Conservation (phyloP, 2,329 filamentous ascomycete species). For the Zopfia rhizophila region DNA sequence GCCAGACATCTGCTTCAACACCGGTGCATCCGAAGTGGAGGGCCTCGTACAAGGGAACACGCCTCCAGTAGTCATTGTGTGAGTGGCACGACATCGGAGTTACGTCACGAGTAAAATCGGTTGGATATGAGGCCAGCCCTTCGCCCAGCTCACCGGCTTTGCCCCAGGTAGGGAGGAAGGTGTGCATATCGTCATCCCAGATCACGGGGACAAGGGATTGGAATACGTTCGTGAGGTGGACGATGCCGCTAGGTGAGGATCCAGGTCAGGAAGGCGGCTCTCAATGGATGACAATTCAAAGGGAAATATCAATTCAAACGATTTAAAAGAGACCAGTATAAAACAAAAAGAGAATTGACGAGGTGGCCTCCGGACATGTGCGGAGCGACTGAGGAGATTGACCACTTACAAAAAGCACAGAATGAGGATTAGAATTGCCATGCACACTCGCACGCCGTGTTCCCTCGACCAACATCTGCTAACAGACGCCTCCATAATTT, state of each 20-base stretch:
- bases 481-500: slow-evolving; percentile 22
- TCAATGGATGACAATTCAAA: slow-evolving; percentile 13
- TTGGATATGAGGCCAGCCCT: slow-evolving; percentile 48
- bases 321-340: not conserved
- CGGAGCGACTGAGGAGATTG: too few relatives aligned
- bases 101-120: slow-evolving; percentile 62
- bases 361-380: too few relatives aligned
- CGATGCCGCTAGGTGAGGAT: slow-evolving; percentile 46
- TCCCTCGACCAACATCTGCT: slow-evolving; percentile 27
- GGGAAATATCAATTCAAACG: too few relatives aligned
- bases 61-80: slow-evolving; percentile 69
- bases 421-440: slow-evolving; percentile 32
- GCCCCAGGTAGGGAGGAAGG: slow-evolving; percentile 55
- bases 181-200: slow-evolving; percentile 46
- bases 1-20: slow-evolving; percentile 69
- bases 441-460: slow-evolving; percentile 27
- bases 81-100: slow-evolving; percentile 64
- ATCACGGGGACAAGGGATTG: slow-evolving; percentile 49
- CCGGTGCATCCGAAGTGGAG: slow-evolving; percentile 64
- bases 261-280: not conserved
- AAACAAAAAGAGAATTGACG: too few relatives aligned
- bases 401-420: slow-evolving; percentile 47
- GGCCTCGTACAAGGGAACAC: slow-evolving; percentile 65
- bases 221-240: slow-evolving; percentile 54
- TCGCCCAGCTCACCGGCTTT: slow-evolving; percentile 47